phyloP scores from a whole-genome alignment of 805 yeast genomes.

The Metschnikowia borealis region DNA sequence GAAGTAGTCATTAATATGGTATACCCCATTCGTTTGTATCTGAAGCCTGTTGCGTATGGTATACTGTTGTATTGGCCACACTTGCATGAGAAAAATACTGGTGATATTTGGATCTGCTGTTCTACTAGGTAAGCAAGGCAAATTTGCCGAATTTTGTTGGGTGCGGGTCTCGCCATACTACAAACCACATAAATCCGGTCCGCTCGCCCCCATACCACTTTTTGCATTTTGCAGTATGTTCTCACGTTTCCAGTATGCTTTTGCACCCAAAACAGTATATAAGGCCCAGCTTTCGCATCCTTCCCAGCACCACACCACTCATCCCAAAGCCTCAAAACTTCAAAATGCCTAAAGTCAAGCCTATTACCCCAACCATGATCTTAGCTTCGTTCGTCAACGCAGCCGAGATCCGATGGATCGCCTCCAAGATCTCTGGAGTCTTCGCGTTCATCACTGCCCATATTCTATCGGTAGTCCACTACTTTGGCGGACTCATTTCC shows the following conservation, averaged over 20 bases:
- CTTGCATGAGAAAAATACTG: too few species aligned
- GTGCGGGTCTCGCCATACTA: background rate
- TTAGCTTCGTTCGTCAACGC: conserved; percentile 8
- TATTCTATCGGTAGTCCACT: background rate
- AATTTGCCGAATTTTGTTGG: too few species aligned
- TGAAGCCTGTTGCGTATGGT: too few species aligned
- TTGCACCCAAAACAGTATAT: conserved; percentile 3
- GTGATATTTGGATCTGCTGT: too few species aligned
- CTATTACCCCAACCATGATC: conserved; percentile 14
- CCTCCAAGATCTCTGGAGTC: background rate
- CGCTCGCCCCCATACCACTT: background rate
- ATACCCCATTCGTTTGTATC: too few species aligned
- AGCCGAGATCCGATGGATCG: conserved; percentile 8
- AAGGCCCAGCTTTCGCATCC: conserved; percentile 1
- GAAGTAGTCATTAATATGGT: too few species aligned
- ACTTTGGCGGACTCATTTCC: background rate
- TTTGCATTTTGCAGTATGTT: background rate
- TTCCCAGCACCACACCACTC: background rate
- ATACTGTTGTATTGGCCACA: too few species aligned
- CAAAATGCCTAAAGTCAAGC: conserved; percentile 13
- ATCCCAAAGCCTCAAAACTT: background rate
- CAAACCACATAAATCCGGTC: background rate
- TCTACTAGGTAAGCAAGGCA: too few species aligned
- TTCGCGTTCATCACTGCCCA: background rate
- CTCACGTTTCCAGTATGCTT: conserved; percentile 1